Conservation (phyloP, 495 filamentous ascomycete genomes). For the Penicillium crystallinum region DNA sequence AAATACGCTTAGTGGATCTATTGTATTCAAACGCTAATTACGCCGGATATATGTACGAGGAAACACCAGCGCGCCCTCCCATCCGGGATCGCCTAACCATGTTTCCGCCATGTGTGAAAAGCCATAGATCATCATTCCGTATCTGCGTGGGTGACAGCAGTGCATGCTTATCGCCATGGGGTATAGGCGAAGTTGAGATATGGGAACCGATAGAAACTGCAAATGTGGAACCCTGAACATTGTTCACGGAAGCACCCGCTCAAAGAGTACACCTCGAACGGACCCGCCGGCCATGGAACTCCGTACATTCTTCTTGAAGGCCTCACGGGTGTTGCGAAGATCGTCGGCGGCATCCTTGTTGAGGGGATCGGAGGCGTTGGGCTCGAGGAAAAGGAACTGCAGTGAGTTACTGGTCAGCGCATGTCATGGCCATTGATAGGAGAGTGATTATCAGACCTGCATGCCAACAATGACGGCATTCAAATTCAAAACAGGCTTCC, state of each 20-base stretch:
- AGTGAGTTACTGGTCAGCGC: not conserved
- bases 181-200: not conserved
- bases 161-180: conserved; percentile 6
- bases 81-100: not conserved
- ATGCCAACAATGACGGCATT: conserved; percentile 95
- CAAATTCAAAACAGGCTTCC: conserved; percentile 96
- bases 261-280: conserved; percentile 68
- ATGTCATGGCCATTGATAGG: not conserved
- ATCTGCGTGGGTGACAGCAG: conserved; percentile 13
- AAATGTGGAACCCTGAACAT: not conserved
- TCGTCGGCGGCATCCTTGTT: conserved; percentile 98
- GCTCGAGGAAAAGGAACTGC: conserved; percentile 95
- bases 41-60: conserved; percentile 25
- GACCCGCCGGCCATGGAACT: conserved; percentile 72
- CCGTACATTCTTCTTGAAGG: conserved; percentile 87
- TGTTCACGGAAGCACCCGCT: conserved; percentile 57
- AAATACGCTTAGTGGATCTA: conserved; percentile 13
- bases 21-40: conserved; percentile 27
- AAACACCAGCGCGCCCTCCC: conserved; percentile 12
- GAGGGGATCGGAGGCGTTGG: conserved; percentile 92
- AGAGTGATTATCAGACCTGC: conserved; percentile 51
- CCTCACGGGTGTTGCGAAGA: conserved; percentile 73
- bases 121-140: conserved; percentile 15
- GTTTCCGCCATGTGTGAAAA: conserved; percentile 10
- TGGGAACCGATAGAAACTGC: not conserved